Evolutionary conservation across 768 basidiomycete genomes (phyloP).

Genomic region (Auriscalpium microsporum): DNA sequence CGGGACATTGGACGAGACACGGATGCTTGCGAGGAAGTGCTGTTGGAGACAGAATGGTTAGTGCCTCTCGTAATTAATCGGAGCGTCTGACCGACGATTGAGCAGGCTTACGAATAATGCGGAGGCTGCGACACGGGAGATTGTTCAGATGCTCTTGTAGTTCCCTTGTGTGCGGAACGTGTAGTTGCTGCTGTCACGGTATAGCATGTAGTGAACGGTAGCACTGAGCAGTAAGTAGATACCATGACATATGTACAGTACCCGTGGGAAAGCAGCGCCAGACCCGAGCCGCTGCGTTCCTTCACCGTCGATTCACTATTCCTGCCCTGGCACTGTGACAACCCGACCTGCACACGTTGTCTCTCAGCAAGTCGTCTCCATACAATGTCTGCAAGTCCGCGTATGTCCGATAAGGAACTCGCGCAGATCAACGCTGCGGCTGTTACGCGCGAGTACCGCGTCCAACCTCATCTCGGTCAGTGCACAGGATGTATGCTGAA

Average conservation of each 20-base stretch:
- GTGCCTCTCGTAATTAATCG: not conserved
- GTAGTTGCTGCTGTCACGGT: no score
- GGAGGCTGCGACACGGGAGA: conserved; percentile 8
- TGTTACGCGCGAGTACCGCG: conserved; percentile 80
- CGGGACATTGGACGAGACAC: conserved; percentile 58
- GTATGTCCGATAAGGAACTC: conserved; percentile 63
- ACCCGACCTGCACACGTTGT: not conserved
- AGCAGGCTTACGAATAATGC: conserved; percentile 5
- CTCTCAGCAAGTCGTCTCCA: conserved; percentile 7
- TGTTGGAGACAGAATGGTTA: conserved; percentile 83
- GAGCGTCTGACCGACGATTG: not conserved
- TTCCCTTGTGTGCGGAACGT: no score
- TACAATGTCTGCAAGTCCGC: conserved; percentile 38
- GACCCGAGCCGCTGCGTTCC: no score
- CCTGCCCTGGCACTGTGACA: not conserved
- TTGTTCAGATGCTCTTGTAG: not conserved
- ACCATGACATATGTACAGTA: no score
- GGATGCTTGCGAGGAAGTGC: conserved; percentile 55
- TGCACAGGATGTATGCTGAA: not conserved
- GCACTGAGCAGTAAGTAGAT: no score
- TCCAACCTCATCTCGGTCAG: conserved; percentile 80
- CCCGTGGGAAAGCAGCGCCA: not conserved
- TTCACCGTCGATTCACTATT: not conserved
- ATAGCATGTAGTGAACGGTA: no score
- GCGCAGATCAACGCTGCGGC: conserved; percentile 82